Evolutionary conservation across 805 yeast species (phyloP).

Genomic region (Wickerhamiella sergipiensis): DNA sequence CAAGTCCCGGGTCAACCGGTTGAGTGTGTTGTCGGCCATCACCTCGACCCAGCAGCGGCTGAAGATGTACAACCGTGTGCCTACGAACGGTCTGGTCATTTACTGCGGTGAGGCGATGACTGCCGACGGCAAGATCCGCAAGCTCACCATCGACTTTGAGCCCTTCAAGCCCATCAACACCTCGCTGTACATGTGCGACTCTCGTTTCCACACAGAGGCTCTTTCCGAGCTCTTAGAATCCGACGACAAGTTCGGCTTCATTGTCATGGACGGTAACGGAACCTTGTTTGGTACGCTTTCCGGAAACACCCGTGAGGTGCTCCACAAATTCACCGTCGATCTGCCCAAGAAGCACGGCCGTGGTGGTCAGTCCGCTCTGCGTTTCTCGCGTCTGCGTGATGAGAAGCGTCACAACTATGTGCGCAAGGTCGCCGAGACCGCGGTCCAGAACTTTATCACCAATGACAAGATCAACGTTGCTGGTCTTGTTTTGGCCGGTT

Average conservation of each 20-base stretch:
- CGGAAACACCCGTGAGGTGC: constrained; percentile 92
- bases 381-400: constrained; percentile 97
- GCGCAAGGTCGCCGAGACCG: constrained; percentile 95
- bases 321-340: constrained; percentile 94
- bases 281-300: constrained; percentile 88
- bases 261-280: constrained; percentile 99
- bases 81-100: constrained; percentile 86
- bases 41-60: constrained; percentile 96
- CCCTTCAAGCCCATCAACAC: constrained; percentile 99
- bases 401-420: constrained; percentile 98
- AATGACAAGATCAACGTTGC: constrained; percentile 86
- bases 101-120: constrained; percentile 98
- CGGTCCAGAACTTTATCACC: constrained; percentile 94
- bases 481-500: constrained; percentile 94
- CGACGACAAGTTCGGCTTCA: constrained; percentile 94
- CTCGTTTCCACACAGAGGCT: constrained; percentile 96
- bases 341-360: constrained; percentile 99
- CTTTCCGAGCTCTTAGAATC: constrained; percentile 84
- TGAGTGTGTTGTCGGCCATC: constrained; percentile 90
- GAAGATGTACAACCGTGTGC: constrained; percentile 78
- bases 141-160: constrained; percentile 91
- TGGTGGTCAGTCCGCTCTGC: constrained; percentile 99
- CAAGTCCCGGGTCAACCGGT: constrained; percentile 92
- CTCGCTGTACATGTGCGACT: constrained; percentile 90
- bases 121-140: constrained; percentile 94